Base-by-base conservation (phyloP, 371 early-diverging fungal species). In the Capillidium heterosporum region DNA sequence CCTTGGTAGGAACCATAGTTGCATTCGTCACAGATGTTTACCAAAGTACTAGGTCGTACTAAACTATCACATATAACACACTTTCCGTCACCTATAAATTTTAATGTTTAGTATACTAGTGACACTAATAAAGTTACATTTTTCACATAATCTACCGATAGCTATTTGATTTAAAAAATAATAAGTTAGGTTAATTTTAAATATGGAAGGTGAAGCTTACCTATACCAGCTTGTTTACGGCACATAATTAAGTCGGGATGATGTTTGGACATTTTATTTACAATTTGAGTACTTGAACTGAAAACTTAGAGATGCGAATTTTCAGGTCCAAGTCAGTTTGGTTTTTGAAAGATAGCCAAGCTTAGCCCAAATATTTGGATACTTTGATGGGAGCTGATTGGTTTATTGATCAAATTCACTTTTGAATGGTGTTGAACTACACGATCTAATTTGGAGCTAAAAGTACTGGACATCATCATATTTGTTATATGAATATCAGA, bases 1-100 rank as follows among this genome's bases (percentile, higher is more conserved):
- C 93, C 94, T 65, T 89, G 87, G 60, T 78, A 82, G 40, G 84
- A 79, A 52, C 86, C 94, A 69, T 89, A 95, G 74, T 94, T 94
- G 72, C 95, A 94, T 65, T 95, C 95, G 61, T 93, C 95, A 67
- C 97, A 96, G 48, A 95, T 88, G 46, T 84, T 82, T 21, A 92
- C 95, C 32, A 84, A 59, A 19, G 85, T 89, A 35, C 23, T 17
- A 21, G 35, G 26, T 21, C 7, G 8, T 21, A 56, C 62, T 65
- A 73, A 86, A 67, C 89, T 88, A 68, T 95, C 97, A 65, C 97
- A 96, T 62, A 96, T 84, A 28, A 93, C 87, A 63, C 97, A 96
- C 66, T 75, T 77, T 59, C 97, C 95, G 67, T 95, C 97, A 68
- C 53, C 53, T 53, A 24, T 27, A 53, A 39, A 24, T 8, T 32